A percentile compares a stretch with the other conserved stretches of the same genome.
These are phyloP conservation scores for Plasmodium ovale DNA, from an alignment of 169 alveolate species.

Conservation along the genomic window DNA sequence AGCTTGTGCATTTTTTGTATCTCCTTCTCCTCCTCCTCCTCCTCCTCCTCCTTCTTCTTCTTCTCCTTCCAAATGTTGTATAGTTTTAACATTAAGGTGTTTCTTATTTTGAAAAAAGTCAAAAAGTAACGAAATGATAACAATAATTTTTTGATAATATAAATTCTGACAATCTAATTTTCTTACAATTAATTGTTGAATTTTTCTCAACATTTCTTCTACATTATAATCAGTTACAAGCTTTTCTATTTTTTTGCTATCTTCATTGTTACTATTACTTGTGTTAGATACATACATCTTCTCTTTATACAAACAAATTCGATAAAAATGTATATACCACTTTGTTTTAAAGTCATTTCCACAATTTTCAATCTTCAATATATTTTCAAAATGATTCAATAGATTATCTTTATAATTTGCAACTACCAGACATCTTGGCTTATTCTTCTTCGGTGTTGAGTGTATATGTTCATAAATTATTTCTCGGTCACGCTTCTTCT, in stretches of 20 bases:
- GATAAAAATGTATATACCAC: conserved; percentile 68
- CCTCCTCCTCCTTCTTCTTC: conserved; percentile 64
- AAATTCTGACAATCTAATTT: conserved; percentile 68
- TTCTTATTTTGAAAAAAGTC: conserved; percentile 68
- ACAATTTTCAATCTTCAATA: conserved; percentile 14
- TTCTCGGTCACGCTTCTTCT: conserved; percentile 28
- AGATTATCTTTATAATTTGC: conserved; percentile 43
- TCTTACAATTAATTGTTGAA: conserved; percentile 26
- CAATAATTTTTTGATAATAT: conserved; percentile 69
- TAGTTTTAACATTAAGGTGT: conserved; percentile 23
- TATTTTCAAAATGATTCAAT: conserved; percentile 18
- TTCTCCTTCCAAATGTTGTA: conserved; percentile 45
- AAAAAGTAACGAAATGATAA: conserved; percentile 26
- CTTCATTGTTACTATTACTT: neutral
- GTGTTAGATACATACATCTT: neutral
- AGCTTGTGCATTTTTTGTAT: neutral
- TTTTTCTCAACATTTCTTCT: conserved; percentile 29
- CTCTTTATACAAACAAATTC: conserved; percentile 44
- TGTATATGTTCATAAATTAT: conserved; percentile 67
- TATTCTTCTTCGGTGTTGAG: conserved; percentile 56
- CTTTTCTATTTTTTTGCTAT: conserved; percentile 31
- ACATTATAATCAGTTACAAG: conserved; percentile 41
- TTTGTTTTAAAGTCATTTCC: conserved; percentile 18
- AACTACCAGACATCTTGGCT: conserved; percentile 61
- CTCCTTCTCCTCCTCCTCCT: conserved; percentile 54